Evolutionary conservation across 345 rosid species (phyloP), one percentile per base, ranked within the genome.

Genomic region (Eucalyptus erythrocorys): DNA sequence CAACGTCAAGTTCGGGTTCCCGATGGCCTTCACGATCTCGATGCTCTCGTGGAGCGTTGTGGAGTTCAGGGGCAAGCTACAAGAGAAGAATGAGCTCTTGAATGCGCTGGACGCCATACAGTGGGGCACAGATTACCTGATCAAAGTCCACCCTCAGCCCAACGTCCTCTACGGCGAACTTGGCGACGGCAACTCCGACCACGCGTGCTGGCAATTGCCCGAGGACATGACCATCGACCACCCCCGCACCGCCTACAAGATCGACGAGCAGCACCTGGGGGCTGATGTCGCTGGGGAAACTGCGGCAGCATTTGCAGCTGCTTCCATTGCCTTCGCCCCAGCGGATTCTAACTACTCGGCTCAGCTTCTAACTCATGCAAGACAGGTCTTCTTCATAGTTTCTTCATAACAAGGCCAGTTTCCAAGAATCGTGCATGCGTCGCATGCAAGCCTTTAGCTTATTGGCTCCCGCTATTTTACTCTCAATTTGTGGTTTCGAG

Each of bases 161-260:
- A 87, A 93, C 61, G 92, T 93, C 8, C 89, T 97, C 37, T 94
- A 92, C 48, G 93, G 94, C 7, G 90, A 96, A 91, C 95, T 96
- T 11, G 98, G 97, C 1, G 95, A 94, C 13, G 96, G 92, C 3
- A 57, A 88, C 82, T 87, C 91, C 43, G 97, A 96, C 89, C 97
- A 95, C 40, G 89, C 89, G 17, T 95, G 97, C 48, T 95, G 96
- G 96, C 79, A 91, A 91, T 92, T 96, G 86, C 98, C 96, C 1
- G 96, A 96, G 90, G 97, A 94, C 89, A 96, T 96, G 98, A 93
- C 94, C 64, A 93, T 96, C n/a, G n/a, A n/a, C n/a, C n/a, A n/a
- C 32, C 93, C 94, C 0, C 85, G 97, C 30, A 92, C 91, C 7
- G 85, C 93, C 34, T 94, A 71, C 81, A 91, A 48, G 88, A 90